Conservation (phyloP, 2,329 filamentous ascomycete genomes). For the Pseudocercospora fuligena region DNA sequence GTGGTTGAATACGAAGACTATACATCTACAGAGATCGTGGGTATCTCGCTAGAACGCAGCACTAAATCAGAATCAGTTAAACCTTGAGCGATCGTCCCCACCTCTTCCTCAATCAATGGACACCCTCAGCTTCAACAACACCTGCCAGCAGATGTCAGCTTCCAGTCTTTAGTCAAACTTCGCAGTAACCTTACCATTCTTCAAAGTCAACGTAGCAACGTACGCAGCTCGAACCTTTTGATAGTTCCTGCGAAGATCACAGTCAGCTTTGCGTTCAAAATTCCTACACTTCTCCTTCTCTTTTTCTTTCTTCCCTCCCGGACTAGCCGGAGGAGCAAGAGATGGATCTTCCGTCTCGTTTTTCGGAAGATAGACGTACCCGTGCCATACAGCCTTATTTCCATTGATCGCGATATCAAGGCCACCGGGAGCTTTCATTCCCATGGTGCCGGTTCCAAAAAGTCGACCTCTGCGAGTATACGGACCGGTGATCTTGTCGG, state of each 20-base stretch:
- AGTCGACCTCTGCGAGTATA: conserved; percentile 33
- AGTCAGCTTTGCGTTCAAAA: conserved; percentile 20
- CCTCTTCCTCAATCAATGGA: not conserved
- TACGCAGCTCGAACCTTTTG: conserved; percentile 20
- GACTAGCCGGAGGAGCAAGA: not conserved
- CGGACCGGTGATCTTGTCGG: conserved; percentile 33
- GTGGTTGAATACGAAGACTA: too few species aligned
- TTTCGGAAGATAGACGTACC: conserved; percentile 26
- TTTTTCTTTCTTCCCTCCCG: not conserved
- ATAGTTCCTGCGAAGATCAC: conserved; percentile 14
- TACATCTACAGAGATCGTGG: not conserved
- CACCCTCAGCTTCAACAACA: not conserved
- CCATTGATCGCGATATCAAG: conserved; percentile 40
- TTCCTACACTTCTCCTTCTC: conserved; percentile 3
- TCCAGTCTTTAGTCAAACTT: not conserved
- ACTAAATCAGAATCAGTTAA: not conserved
- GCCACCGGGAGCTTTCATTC: conserved; percentile 38
- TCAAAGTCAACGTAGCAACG: conserved; percentile 19
- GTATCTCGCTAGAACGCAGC: not conserved
- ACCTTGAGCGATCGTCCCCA: not conserved
- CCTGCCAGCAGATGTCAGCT: not conserved
- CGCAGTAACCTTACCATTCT: conserved; percentile 18
- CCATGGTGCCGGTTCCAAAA: conserved; percentile 33
- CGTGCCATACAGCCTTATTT: conserved; percentile 40
- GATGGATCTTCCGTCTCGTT: not conserved